A percentile compares a stretch with the other conserved stretches of the same genome.
Evolutionary conservation across 2,329 filamentous ascomycete species (phyloP).

Genomic region (Pseudogymnoascus sp.): DNA sequence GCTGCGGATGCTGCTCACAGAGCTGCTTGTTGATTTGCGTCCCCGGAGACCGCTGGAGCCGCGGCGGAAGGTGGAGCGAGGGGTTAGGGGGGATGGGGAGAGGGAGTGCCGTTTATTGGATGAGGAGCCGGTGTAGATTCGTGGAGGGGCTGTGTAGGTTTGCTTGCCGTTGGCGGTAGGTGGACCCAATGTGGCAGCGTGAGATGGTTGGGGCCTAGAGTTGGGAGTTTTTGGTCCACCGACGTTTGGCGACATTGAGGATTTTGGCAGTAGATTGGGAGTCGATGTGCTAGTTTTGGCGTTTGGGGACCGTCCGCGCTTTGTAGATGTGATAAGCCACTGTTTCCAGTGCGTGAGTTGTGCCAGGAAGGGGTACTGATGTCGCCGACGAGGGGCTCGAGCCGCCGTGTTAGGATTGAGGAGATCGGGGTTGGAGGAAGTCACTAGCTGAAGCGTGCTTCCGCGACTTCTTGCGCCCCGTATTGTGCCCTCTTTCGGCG

Average conservation of each 20-base stretch:
- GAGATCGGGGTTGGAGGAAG: conserved; percentile 54
- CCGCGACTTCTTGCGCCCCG: conserved; percentile 65
- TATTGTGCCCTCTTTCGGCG: conserved; percentile 72
- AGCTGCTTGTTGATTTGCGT: conserved; percentile 92
- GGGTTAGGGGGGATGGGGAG: conserved; percentile 80
- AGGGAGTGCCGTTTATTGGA: conserved; percentile 65
- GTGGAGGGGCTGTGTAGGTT: conserved; percentile 25
- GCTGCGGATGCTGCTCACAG: conserved; percentile 83
- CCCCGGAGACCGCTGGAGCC: conserved; percentile 77
- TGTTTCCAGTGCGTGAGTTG: conserved; percentile 62
- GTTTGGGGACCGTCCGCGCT: conserved; percentile 50
- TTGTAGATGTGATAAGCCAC: conserved; percentile 62
- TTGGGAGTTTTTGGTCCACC: conserved; percentile 44
- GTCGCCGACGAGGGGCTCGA: conserved; percentile 40
- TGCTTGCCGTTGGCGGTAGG: conserved; percentile 27
- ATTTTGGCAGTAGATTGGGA: conserved; percentile 49
- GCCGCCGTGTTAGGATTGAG: conserved; percentile 42
- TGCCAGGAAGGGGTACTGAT: conserved; percentile 55
- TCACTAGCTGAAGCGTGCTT: conserved; percentile 79
- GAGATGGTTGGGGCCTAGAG: conserved; percentile 52
- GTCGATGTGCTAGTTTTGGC: conserved; percentile 39
- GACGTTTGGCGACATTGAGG: conserved; percentile 28
- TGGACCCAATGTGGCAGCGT: conserved; percentile 30
- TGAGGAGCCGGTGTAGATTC: conserved; percentile 33
- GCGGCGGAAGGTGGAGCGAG: conserved; percentile 75